A percentile compares a stretch with the other conserved stretches of the same genome.
Evolutionary conservation across 257 asterid genomes (phyloP).

Genomic region (Cynanchum wilfordii): DNA sequence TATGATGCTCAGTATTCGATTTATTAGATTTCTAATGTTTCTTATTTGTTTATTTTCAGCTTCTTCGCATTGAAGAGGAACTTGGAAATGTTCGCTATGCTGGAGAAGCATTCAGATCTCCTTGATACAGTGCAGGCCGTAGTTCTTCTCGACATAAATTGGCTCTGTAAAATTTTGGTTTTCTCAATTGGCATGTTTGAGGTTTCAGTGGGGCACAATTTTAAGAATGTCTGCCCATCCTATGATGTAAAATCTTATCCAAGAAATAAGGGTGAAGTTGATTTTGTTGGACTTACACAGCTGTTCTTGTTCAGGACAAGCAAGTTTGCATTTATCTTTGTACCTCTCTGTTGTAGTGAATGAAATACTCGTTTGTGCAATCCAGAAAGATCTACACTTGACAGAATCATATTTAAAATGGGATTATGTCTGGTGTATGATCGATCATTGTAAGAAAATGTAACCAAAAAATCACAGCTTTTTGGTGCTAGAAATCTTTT

Average conservation of each 20-base stretch:
- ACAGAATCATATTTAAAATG: neutral
- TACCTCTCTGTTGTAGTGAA: neutral
- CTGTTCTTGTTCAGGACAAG: neutral
- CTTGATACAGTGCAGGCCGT: conserved; percentile 27
- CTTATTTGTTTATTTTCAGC: conserved; percentile 36
- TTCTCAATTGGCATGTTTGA: neutral
- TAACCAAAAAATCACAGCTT: neutral
- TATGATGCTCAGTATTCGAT: neutral
- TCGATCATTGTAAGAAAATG: too few relatives aligned
- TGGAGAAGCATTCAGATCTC: conserved; percentile 89
- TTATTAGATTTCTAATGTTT: neutral
- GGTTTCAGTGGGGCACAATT: neutral
- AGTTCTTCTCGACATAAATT: too few relatives aligned
- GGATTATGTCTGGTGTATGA: neutral
- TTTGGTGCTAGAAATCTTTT: too few relatives aligned
- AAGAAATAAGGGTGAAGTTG: neutral
- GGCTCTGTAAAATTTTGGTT: neutral
- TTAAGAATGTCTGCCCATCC: neutral
- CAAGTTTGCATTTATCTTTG: neutral
- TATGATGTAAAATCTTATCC: neutral
- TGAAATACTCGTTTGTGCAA: neutral
- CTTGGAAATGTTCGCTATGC: conserved; percentile 91
- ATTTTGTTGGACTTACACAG: neutral
- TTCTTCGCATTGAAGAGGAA: conserved; percentile 94
- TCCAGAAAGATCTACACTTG: neutral